A percentile compares a stretch with the other conserved stretches of the same genome.
These are phyloP conservation scores for Phyllostachys edulis DNA, from an alignment of 176 grass and related monocot species.

Conservation along the genomic window DNA sequence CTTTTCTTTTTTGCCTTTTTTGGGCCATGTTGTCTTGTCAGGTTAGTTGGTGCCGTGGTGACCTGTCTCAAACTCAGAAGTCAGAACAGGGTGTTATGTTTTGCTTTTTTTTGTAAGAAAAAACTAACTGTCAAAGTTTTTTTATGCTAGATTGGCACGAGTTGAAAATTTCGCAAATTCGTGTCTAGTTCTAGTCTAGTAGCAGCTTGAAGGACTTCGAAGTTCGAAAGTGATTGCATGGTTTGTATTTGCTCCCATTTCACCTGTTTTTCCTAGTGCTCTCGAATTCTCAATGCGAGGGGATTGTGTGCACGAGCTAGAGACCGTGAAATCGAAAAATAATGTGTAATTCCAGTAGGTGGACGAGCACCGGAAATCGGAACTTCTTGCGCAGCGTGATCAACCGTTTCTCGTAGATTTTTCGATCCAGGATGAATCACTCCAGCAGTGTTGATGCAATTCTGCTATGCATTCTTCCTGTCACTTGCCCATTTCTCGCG, in stretches of 20 bases:
- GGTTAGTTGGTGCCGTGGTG: not conserved
- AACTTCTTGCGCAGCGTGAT: not conserved
- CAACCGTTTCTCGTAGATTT: not conserved
- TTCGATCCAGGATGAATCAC: too few species aligned
- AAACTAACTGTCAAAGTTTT: not conserved
- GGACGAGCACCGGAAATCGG: not conserved
- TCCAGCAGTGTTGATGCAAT: not conserved
- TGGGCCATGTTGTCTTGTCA: not conserved
- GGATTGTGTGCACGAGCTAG: not conserved
- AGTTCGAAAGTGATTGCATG: not conserved
- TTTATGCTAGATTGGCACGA: not conserved
- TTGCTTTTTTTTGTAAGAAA: not conserved
- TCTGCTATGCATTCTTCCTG: not conserved
- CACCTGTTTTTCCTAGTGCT: not conserved
- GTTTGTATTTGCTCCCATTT: not conserved
- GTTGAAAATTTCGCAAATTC: not conserved
- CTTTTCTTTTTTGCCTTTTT: not conserved
- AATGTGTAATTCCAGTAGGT: not conserved
- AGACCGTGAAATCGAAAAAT: not conserved
- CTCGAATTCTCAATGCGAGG: not conserved
- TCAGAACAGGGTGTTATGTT: not conserved
- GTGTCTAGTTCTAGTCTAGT: not conserved
- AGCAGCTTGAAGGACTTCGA: not conserved
- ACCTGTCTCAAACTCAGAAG: not conserved
- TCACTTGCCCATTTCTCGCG: not conserved